Percentiles rank a stretch among this genome's conserved stretches.
These are phyloP conservation scores for Fraxinus xanthoxyloides DNA, from an alignment of 305 asterid species.

Conservation along the genomic window DNA sequence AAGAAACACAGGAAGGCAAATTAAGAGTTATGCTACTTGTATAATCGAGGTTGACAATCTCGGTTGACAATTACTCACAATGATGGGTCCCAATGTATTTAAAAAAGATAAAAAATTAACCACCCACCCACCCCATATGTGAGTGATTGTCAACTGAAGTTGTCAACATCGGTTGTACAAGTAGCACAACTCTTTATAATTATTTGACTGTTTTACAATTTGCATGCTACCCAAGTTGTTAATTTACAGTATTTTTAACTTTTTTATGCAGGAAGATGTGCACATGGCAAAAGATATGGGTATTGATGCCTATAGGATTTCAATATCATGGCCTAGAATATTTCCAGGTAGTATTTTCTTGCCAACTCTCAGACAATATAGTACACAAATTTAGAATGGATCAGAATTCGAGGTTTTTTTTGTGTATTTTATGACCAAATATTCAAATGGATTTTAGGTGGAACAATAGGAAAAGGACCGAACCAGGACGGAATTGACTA, in stretches of 20 bases:
- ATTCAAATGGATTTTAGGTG: constrained; percentile 30
- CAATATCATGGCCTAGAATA: constrained; percentile 48
- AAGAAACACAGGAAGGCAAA: no score
- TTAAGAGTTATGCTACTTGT: no score
- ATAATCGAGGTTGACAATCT: no score
- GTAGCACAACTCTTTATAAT: no score
- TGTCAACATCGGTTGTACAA: no score
- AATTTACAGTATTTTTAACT: background rate
- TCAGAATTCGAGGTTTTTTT: background rate
- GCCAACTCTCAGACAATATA: background rate
- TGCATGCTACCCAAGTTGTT: background rate
- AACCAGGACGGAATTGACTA: constrained; percentile 43
- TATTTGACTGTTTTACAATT: background rate
- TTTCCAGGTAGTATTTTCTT: constrained; percentile 37
- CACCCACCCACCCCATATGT: no score
- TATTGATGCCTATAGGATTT: constrained; percentile 45
- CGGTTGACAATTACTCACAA: no score
- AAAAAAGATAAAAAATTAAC: no score
- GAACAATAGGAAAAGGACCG: constrained; percentile 36
- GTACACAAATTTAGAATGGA: background rate
- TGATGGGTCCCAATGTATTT: no score
- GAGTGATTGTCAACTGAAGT: no score
- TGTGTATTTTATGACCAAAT: background rate
- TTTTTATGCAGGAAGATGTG: constrained; percentile 38
- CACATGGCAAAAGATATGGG: constrained; percentile 32